These are phyloP conservation scores for Coniosporium tulheliwenetii DNA, from an alignment of 2,329 filamentous ascomycete species.

Conservation along the genomic window DNA sequence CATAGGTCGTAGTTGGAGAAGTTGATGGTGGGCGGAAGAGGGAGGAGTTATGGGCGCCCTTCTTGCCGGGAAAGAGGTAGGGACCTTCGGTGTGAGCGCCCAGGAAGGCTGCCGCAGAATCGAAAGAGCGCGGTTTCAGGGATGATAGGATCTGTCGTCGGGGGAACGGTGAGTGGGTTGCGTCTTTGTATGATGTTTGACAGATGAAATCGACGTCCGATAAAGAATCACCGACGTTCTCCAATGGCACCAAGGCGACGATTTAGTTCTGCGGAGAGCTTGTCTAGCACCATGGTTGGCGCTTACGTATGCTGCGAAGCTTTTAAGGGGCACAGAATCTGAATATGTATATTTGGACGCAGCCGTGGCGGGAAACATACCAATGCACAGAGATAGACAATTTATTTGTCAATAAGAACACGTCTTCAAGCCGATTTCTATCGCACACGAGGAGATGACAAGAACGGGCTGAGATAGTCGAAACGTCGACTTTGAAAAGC, in stretches of 20 bases:
- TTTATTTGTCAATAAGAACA: background rate
- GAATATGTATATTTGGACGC: no score
- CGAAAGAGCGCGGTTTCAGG: conserved; percentile 25
- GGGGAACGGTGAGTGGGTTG: conserved; percentile 1
- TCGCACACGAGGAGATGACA: no score
- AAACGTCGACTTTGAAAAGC: no score
- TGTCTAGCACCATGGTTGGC: no score
- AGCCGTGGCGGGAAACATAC: no score
- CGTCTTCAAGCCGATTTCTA: background rate
- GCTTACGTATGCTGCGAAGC: no score
- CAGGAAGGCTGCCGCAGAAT: conserved; percentile 31
- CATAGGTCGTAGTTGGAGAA: conserved; percentile 27
- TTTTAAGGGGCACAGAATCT: no score
- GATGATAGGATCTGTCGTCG: conserved; percentile 30
- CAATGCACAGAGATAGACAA: background rate
- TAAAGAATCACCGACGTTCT: no score
- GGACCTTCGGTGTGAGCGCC: conserved; percentile 43
- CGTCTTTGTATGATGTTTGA: background rate
- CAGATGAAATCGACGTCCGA: background rate
- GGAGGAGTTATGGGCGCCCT: conserved; percentile 34
- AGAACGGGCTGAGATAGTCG: no score
- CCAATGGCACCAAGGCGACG: no score
- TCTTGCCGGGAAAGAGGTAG: conserved; percentile 36
- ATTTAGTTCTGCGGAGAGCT: no score
- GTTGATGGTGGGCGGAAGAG: conserved; percentile 25